Evolutionary conservation across 2,329 filamentous ascomycete genomes (phyloP), one percentile per base, ranked within the genome.

Genomic region (Chaetomium globosum): DNA sequence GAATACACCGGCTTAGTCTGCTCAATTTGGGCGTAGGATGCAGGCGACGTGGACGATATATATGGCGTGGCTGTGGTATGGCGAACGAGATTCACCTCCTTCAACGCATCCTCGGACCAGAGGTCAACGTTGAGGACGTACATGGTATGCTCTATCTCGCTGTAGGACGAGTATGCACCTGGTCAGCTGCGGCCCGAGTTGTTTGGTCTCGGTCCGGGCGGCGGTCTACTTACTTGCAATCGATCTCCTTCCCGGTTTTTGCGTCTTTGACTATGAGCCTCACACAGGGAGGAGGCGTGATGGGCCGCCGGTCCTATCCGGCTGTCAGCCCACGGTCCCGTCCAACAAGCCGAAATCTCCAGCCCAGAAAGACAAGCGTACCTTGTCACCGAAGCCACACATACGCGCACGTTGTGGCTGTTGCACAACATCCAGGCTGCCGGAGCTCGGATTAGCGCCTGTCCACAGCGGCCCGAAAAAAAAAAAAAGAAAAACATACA

Each of bases 341-440:
- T 56, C 31, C 26, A 39, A 43, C 39, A 49, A 33, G 2, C 33
- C 12, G 16, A 60, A 59, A 23, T 36, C 39, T n/a, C 36, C 21
- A 53, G 46, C n/a, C 23, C 53, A 61, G 60, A 54, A 33, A 48
- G 49, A 54, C 43, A 61, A 65, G 64, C 80, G 64, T 79, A 95
- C 92, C 85, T 98, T 99, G 81, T 99, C 95, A 68, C 95, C 95
- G 80, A 98, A 99, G 8, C 95, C 95, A 80, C 95, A 99, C 95
- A 98, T 98, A 67, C 95, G 91, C 70, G 95, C 95, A 73, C 95
- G 88, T 73, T 92, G 85, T 59, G 95, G 95, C 77, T 98, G 93
- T 80, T 99, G 95, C 70, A 91, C 88, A 66, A 97, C 92, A 70
- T 89, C 82, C 59, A 97, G 84, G 67, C 88, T 90, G 70, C 57